Evolutionary conservation across 2,329 filamentous ascomycete genomes (phyloP).

Genomic region (Neofusicoccum parvum): DNA sequence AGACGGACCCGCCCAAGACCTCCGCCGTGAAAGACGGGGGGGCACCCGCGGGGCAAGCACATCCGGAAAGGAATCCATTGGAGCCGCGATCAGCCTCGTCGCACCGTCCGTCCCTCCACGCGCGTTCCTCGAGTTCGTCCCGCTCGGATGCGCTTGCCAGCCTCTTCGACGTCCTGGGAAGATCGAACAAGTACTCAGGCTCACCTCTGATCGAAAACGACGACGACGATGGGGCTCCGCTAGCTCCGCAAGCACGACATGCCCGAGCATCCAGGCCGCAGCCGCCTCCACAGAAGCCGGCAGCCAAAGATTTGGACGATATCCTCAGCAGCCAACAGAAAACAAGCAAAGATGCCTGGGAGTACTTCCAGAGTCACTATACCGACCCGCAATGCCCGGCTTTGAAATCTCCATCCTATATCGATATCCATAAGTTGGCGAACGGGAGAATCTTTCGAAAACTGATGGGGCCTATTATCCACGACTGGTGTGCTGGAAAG

Average conservation of each 20-base stretch:
- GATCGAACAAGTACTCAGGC: neutral
- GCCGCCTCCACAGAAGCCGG: neutral
- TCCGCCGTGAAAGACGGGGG: no score
- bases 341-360: constrained; percentile 31
- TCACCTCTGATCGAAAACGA: neutral
- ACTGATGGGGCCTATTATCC: constrained; percentile 26
- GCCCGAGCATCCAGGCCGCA: neutral
- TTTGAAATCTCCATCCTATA: constrained; percentile 27
- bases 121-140: neutral
- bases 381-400: constrained; percentile 34
- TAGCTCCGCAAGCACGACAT: neutral
- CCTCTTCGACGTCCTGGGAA: constrained; percentile 3
- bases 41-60: no score
- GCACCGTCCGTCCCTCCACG: neutral
- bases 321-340: neutral
- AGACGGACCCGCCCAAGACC: neutral
- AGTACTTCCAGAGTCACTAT: constrained; percentile 31
- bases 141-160: neutral
- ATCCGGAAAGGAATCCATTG: neutral
- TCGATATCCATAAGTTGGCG: constrained; percentile 28
- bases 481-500: constrained; percentile 27
- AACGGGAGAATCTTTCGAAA: constrained; percentile 29
- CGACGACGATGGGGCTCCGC: neutral
- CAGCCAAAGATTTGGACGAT: neutral
- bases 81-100: neutral